Evolutionary conservation across 2,329 filamentous ascomycete species (phyloP), one percentile per base, ranked within the genome.

Genomic region (Escovopsis weberi): DNA sequence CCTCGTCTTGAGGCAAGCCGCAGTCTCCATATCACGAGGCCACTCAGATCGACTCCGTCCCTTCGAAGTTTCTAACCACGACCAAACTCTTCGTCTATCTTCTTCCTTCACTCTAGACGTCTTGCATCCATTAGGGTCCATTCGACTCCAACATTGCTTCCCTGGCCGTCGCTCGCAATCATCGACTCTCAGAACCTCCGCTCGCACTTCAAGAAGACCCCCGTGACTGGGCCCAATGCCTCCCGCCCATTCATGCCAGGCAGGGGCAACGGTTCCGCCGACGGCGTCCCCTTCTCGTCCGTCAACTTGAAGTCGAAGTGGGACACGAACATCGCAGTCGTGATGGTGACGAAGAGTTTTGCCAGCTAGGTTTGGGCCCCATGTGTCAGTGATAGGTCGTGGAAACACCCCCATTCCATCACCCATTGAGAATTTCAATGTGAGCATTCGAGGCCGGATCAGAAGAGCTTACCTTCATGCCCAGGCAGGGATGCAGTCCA

Each of bases 291-390:
- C 3, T 58, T 42, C 37, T 54, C 53, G 36, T 74, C 63, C n/a
- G 53, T 50, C 3, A 70, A 56, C 9, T 58, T 50, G 43, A 66
- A 68, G 43, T 72, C 65, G 43, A 73, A 74, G 36, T 60, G 61
- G 3, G 69, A 64, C 12, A 70, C 43, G 43, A 73, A 72, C 38
- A 67, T 63, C 1, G 67, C 68, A 0, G 61, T 63, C 28, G 72
- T 67, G 45, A 74, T 54, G 40, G 62, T 66, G 43, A 67, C 64
- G 51, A 75, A 70, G 2, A 75, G 55, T 48, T 74, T 74, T 1
- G 72, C 71, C 52, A 75, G 72, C 51, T 61, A 45, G 28, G 1
- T 9, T 32, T 32, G 8, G 28, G 3, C 28, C 11, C 6, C 12
- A 12, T 9, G 5, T 38, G 51, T 41, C 26, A 51, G 52, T 39